A percentile compares a stretch with the other conserved stretches of the same genome.
These are phyloP conservation scores for Metschnikowia proteae DNA, from an alignment of 805 yeast species.

Conservation along the genomic window DNA sequence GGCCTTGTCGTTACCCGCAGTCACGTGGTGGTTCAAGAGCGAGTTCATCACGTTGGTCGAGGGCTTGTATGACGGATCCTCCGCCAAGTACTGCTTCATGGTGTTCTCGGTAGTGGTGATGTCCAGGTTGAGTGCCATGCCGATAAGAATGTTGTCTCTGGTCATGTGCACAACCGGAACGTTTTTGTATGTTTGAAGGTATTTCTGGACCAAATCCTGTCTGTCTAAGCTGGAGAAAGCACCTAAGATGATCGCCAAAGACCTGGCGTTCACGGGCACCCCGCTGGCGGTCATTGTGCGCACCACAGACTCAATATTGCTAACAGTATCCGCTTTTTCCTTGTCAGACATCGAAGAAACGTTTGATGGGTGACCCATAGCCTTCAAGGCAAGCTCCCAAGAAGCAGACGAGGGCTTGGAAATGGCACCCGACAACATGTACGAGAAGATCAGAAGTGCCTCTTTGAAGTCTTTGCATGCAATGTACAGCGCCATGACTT, in stretches of 20 bases:
- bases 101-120: slow-evolving; percentile 44
- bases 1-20: slow-evolving; percentile 42
- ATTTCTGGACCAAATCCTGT: slow-evolving; percentile 41
- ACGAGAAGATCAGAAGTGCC: slow-evolving; percentile 49
- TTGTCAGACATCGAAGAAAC: slow-evolving; percentile 25
- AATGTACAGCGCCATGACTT: slow-evolving; percentile 46
- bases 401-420: slow-evolving; percentile 39
- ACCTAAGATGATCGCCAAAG: slow-evolving; percentile 46
- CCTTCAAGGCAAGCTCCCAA: slow-evolving; percentile 59
- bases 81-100: slow-evolving; percentile 34
- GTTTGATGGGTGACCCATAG: slow-evolving; percentile 38
- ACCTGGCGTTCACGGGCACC: slow-evolving; percentile 42
- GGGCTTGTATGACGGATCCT: slow-evolving; percentile 38
- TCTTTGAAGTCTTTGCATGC: slow-evolving; percentile 30
- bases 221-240: slow-evolving; percentile 42
- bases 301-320: slow-evolving; percentile 27
- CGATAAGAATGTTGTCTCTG: slow-evolving; percentile 45
- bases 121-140: slow-evolving; percentile 37
- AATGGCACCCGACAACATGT: slow-evolving; percentile 37
- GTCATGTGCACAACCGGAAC: slow-evolving; percentile 35
- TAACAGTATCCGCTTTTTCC: slow-evolving; percentile 22
- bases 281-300: slow-evolving; percentile 29
- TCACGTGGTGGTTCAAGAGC: slow-evolving; percentile 42
- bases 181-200: slow-evolving; percentile 29
- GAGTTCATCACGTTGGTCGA: slow-evolving; percentile 49